Base-by-base conservation (phyloP, 805 yeast species). In the Saturnispora galanensis region DNA sequence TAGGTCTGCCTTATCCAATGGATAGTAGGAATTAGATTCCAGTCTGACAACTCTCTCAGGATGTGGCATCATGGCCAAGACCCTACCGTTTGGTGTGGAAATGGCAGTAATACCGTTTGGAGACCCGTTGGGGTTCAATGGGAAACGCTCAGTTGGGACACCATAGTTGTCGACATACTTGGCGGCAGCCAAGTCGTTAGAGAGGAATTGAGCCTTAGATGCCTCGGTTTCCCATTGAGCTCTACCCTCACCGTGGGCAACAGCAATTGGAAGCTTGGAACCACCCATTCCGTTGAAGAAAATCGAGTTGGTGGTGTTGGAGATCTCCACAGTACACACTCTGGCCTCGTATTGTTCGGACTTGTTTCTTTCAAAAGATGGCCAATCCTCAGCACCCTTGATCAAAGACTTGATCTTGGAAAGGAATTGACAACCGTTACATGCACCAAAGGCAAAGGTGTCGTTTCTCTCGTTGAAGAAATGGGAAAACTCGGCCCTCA, bases 221-320 rank as follows among this genome's bases (percentile, higher is more conserved):
- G 64, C 69, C 9, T 64, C 69, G 29, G 63, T 49, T 37, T 67
- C 57, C 63, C 90, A 93, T 36, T 71, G 65, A 11, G 97, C 97
- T 56, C 86, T 77, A 57, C 98, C 98, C 69, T 93, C 98, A 55
- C 98, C 98, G 61, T 93, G 98, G 4, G 98, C 98, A 53, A 93
- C 97, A 16, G 94, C 96, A 66, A 93, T 87, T 44, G 98, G 98
- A 57, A 93, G 66, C 56, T 79, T 78, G 7, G 97, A 86, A n/a
- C 96, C 95, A 57, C 79, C 74, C 97, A 93, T 88, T 44, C 84
- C 86, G 47, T 82, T 75, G 55, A 89, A 76, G 74, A 93, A 90
- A 45, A 93, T 78, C 45, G 75, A 68, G 18, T 65, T 66, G 26
- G 69, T 66, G 46, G 74, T 74, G 26, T 31, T 42, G 5, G 43